Evolutionary conservation across 2,329 filamentous ascomycete genomes (phyloP).

Genomic region (Elsinoe necatrix): DNA sequence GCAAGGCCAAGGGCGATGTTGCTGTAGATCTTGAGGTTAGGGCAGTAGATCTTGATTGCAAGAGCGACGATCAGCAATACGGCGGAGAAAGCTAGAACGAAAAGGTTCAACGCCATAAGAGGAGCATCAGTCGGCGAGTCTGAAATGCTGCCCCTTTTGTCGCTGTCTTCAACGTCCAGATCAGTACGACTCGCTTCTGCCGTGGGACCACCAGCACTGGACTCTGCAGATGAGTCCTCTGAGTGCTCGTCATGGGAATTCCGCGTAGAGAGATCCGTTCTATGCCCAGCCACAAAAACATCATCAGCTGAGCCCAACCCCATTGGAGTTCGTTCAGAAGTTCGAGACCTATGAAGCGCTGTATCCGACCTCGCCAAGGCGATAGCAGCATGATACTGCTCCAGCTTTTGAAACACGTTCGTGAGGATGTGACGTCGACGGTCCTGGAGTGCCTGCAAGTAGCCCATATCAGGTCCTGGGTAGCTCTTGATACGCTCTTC

Average conservation of each 20-base stretch:
- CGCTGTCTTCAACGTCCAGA: not conserved
- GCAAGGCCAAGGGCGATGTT: not conserved
- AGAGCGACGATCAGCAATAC: not conserved
- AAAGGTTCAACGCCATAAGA: not conserved
- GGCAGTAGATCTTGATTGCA: not conserved
- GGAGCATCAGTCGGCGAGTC: not conserved
- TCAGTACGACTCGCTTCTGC: not conserved
- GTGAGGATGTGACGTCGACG: not conserved
- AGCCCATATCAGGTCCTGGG: not conserved
- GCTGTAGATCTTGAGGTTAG: not conserved
- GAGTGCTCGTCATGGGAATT: not conserved
- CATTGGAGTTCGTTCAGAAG: not conserved
- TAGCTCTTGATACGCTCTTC: not conserved
- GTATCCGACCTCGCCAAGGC: not conserved
- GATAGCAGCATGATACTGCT: not conserved
- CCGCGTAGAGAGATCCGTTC: not conserved
- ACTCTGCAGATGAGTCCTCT: not conserved
- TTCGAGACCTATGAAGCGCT: not conserved
- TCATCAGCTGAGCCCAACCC: not conserved
- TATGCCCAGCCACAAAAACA: not conserved
- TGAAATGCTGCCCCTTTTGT: not conserved
- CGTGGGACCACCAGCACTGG: not conserved
- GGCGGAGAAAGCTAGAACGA: not conserved
- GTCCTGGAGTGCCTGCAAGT: not conserved
- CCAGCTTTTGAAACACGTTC: conserved; percentile 3